Evolutionary conservation across 805 yeast genomes (phyloP), one percentile per base, ranked within the genome.

Genomic region (Cyberlindnera xishuangbannaensis): DNA sequence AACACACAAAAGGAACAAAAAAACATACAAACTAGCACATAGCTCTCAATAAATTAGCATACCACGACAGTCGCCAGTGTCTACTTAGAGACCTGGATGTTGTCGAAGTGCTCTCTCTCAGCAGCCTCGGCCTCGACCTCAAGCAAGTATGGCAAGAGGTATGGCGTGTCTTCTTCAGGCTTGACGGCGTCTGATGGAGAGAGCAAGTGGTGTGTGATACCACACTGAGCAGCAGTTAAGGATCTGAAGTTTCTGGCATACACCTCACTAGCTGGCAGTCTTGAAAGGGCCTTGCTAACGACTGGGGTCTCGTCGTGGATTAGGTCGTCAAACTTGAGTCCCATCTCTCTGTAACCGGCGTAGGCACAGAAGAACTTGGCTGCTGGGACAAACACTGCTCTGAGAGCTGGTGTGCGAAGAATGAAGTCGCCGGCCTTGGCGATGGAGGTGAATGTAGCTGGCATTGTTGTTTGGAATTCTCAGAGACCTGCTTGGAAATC

Each of bases 321-420:
- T 55, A 90, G 65, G 63, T 92, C 98, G 59, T 90, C 92, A 56
- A 82, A 78, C 65, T 82, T 85, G 53, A 92, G 74, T 35, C 98
- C 98, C 68, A 92, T 64, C 62, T 87, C 76, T 72, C 97, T 83
- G 83, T 92, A 92, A 40, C 97, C 97, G 37, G 95, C 71, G 46
- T 73, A 71, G 47, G 78, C 67, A 48, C 73, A 67, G 65, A 81
- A 88, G 49, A 75, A 67, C 55, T 78, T 74, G 29, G 97, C 83
- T 25, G 80, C 71, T 45, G 98, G 97, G 20, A 80, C 72, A 45
- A 83, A 69, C 47, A 88, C 60, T 58, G 79, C 77, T 47, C 83
- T 73, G 55, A 92, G 74, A 31, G 76, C 56, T 34, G 97, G 95
- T 47, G 86, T 74, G 50, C 78, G 79, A 58, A 83, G 72, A 55